phyloP scores from a whole-genome alignment of 1,139 yeast genomes.

The Nadsonia starkeyi-henricii region DNA sequence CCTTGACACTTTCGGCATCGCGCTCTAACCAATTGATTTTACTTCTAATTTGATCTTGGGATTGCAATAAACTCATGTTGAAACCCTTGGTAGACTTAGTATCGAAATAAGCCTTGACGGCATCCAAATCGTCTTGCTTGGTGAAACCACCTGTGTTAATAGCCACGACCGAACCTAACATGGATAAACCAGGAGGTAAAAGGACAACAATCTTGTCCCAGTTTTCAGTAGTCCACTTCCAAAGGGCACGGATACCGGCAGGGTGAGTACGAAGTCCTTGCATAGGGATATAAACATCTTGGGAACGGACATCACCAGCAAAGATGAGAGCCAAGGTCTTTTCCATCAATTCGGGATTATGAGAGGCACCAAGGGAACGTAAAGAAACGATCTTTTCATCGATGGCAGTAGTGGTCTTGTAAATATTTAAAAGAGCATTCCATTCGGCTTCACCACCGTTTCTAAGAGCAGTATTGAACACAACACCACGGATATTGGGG shows the following conservation, averaged over 20 bases:
- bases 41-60: conserved; percentile 18
- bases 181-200: conserved; percentile 57
- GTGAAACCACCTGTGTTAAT: conserved; percentile 37
- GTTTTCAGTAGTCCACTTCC: conserved; percentile 49
- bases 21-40: conserved; percentile 20
- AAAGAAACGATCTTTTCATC: conserved; percentile 73
- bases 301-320: conserved; percentile 49
- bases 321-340: conserved; percentile 43
- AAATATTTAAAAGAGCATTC: conserved; percentile 49
- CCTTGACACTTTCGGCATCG: conserved; percentile 21
- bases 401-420: conserved; percentile 47
- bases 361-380: conserved; percentile 60
- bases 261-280: conserved; percentile 46
- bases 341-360: conserved; percentile 35
- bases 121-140: conserved; percentile 29
- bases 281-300: conserved; percentile 64
- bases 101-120: conserved; percentile 38
- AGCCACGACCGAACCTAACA: conserved; percentile 53
- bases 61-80: conserved; percentile 21
- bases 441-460: conserved; percentile 49
- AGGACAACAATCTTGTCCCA: conserved; percentile 47
- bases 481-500: conserved; percentile 64
- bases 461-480: conserved; percentile 56
- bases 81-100: conserved; percentile 36
- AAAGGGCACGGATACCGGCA: conserved; percentile 45